A percentile compares a stretch with the other conserved stretches of the same genome.
Evolutionary conservation across 2,329 filamentous ascomycete species (phyloP).

Genomic region (Trichoderma pleuroti): DNA sequence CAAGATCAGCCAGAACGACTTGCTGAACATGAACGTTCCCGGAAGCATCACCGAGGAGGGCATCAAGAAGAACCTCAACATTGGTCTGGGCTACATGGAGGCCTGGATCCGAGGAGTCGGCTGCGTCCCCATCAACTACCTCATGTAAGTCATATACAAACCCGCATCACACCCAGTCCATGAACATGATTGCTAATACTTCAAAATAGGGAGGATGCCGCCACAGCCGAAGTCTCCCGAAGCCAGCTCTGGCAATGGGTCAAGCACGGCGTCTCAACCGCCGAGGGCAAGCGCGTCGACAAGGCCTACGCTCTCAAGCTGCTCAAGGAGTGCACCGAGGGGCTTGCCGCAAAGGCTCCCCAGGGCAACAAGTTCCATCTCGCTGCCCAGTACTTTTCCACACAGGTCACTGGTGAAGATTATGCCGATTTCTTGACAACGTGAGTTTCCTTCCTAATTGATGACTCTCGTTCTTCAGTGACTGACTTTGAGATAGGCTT

Average conservation of each 20-base stretch:
- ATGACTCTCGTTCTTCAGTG: not conserved
- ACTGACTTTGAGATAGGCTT: constrained; percentile 49
- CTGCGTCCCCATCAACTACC: constrained; percentile 94
- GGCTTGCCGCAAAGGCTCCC: constrained; percentile 68
- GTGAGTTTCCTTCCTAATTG: constrained; percentile 46
- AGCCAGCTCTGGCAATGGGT: constrained; percentile 98
- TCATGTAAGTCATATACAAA: constrained; percentile 61
- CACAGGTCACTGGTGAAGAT: constrained; percentile 93
- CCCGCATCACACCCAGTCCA: not conserved
- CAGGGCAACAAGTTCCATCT: constrained; percentile 90
- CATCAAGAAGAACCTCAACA: constrained; percentile 96
- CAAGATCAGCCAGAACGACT: constrained; percentile 77
- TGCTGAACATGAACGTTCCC: constrained; percentile 97
- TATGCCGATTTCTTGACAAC: constrained; percentile 93
- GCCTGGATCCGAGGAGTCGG: constrained; percentile 93
- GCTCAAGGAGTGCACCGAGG: constrained; percentile 78
- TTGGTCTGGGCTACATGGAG: constrained; percentile 97
- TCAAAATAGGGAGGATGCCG: constrained; percentile 72
- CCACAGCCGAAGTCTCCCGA: constrained; percentile 92
- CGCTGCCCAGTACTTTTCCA: constrained; percentile 87
- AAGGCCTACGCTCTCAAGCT: constrained; percentile 86
- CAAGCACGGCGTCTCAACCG: constrained; percentile 66
- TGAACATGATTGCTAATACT: constrained; percentile 5
- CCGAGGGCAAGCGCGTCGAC: constrained; percentile 87
- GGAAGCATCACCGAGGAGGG: constrained; percentile 89